These are phyloP conservation scores for Drosera capensis DNA, from an alignment of 148 eudicot species.

Conservation along the genomic window DNA sequence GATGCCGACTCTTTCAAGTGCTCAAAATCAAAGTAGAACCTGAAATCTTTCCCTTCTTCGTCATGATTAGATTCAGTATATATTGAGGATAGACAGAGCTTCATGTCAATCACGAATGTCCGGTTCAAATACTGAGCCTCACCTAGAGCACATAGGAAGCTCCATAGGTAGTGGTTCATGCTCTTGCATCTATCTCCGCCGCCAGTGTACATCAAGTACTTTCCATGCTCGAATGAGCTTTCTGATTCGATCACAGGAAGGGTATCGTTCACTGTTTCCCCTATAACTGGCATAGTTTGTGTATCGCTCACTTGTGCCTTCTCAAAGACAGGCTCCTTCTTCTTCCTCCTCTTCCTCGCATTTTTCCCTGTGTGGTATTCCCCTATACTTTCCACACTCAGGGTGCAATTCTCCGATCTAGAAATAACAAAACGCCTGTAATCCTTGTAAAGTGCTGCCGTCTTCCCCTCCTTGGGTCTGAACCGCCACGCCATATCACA, in stretches of 20 bases:
- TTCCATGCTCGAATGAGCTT: slow-evolving; percentile 43
- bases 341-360: slow-evolving; percentile 78
- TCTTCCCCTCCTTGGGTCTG: slow-evolving; percentile 83
- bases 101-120: slow-evolving; percentile 76
- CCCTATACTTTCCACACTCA: slow-evolving; percentile 55
- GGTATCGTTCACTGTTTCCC: slow-evolving; percentile 63
- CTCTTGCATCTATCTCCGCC: slow-evolving; percentile 91
- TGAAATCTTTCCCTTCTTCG: slow-evolving; percentile 91
- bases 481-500: slow-evolving; percentile 99
- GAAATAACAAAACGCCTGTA: slow-evolving; percentile 51
- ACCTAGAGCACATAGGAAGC: slow-evolving; percentile 88
- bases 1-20: slow-evolving; percentile 83
- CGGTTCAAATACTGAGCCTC: slow-evolving; percentile 95
- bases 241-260: slow-evolving; percentile 78
- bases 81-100: slow-evolving; percentile 62
- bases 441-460: slow-evolving; percentile 67
- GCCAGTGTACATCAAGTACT: slow-evolving; percentile 61
- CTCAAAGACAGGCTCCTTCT: slow-evolving; percentile 40
- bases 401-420: slow-evolving; percentile 57
- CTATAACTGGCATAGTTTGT: slow-evolving; percentile 42
- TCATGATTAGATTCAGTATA: slow-evolving; percentile 51
- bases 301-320: slow-evolving; percentile 17
- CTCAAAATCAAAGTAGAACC: slow-evolving; percentile 89
- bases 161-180: slow-evolving; percentile 90
- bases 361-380: slow-evolving; percentile 76